A percentile compares a stretch with the other conserved stretches of the same genome.
These are phyloP conservation scores for Torulaspora maleeae DNA, from an alignment of 805 yeast species.

Conservation along the genomic window DNA sequence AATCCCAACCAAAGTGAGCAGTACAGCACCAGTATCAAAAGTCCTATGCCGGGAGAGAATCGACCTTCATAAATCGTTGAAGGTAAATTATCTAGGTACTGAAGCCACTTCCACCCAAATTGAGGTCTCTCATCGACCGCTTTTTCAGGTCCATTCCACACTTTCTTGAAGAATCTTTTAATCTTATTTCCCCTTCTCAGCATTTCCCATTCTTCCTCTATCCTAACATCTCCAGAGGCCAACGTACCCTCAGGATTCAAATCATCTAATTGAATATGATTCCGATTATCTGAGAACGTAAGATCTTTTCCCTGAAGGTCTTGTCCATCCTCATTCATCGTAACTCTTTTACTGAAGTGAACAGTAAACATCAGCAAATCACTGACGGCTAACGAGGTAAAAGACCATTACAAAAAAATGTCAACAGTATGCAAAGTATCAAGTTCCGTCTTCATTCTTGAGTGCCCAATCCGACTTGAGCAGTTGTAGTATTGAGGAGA, in stretches of 20 bases:
- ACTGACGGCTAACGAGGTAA: not conserved
- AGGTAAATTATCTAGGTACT: slow-evolving; percentile 44
- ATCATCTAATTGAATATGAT: slow-evolving; percentile 5
- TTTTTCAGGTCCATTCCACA: slow-evolving; percentile 55
- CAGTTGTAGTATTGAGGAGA: too few species aligned
- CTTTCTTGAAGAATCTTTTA: slow-evolving; percentile 26
- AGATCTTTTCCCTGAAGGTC: not conserved
- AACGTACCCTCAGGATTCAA: slow-evolving; percentile 4
- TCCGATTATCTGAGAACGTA: not conserved
- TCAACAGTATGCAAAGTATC: too few species aligned
- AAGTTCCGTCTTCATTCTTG: too few species aligned
- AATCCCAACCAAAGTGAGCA: slow-evolving; percentile 45
- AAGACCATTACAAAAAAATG: not conserved
- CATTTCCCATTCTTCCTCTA: slow-evolving; percentile 22
- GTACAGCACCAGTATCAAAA: slow-evolving; percentile 38
- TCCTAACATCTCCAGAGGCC: not conserved
- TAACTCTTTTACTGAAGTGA: not conserved
- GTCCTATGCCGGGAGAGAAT: slow-evolving; percentile 31
- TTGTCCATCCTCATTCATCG: not conserved
- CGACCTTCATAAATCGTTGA: slow-evolving; percentile 28
- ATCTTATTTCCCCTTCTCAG: slow-evolving; percentile 15
- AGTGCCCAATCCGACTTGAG: too few species aligned
- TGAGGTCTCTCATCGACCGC: slow-evolving; percentile 48
- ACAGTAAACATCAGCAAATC: not conserved
- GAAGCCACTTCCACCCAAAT: slow-evolving; percentile 25